Base-by-base conservation (phyloP, 106 monocot genomes). In the Dioscorea zingiberensis region DNA sequence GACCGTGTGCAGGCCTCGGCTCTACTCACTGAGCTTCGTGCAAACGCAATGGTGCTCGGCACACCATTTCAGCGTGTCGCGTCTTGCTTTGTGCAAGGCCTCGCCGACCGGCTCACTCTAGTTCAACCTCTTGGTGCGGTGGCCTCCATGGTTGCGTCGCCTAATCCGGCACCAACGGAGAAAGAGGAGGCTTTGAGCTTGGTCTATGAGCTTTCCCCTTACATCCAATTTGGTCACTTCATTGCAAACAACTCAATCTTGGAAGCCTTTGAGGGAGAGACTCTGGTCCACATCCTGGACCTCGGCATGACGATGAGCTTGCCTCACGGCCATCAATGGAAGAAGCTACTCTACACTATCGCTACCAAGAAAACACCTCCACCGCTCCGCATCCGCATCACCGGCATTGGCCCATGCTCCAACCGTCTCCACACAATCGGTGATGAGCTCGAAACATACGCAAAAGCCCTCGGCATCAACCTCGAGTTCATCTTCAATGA, bases 211-310 rank as follows among this genome's bases (percentile, higher is more conserved):
- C 13, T 23, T 24, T 58, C 4, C 13, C 58, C 58, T 9, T 58
- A 25, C 22, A 25, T 58, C 8, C 21, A 58, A 23, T 58, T 58
- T 9, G 58, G 58, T n/a, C 58, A 58, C 13, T 58, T 24, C 58
- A 24, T 58, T 6, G 58, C 58, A 8, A 58, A 58, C 58, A 13
- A n/a, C 22, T 21, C 13, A 0, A 58, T 58, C 24, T 58, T 58
- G 58, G 58, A 58, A 25, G 58, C 58, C 58, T 58, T 58, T 58
- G 58, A 58, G 22, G 58, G 58, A 58, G 58, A 58, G 25, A 58
- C 13, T 24, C 21, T 13, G 22, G 25, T 58, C 58, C 58, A 58
- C 22, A 24, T 58, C 22, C 4, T 58, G 24, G 58, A 58, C 58
- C 25, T 58, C 8, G 58, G 58, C 24, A 58, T 58, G 58, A 58